Conservation (phyloP, 768 basidiomycete genomes). For the Pleurotus djamor region DNA sequence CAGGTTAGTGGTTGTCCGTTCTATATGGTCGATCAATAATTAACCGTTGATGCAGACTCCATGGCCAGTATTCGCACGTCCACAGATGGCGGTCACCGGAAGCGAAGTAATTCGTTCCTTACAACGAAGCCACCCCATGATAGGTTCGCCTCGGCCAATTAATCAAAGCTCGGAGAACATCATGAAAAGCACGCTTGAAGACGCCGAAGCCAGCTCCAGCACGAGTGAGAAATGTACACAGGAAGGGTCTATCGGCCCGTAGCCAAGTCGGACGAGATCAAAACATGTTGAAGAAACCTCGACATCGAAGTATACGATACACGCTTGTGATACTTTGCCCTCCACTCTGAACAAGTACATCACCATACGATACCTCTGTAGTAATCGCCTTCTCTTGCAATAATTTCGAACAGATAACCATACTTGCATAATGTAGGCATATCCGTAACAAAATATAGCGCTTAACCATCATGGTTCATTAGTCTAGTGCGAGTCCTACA, state of each 20-base stretch:
- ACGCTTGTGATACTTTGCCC: too few relatives aligned
- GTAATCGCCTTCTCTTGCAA: too few relatives aligned
- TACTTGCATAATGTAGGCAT: too few relatives aligned
- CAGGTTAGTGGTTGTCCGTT: not conserved
- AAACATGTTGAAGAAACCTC: too few relatives aligned
- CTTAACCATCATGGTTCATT: too few relatives aligned
- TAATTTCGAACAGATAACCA: too few relatives aligned
- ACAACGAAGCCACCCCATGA: not conserved
- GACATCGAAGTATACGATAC: too few relatives aligned
- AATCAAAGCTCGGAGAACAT: not conserved
- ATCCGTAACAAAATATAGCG: too few relatives aligned
- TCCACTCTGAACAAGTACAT: too few relatives aligned
- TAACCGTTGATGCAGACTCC: not conserved
- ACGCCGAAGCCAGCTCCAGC: not conserved
- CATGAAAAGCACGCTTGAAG: not conserved
- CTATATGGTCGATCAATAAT: not conserved
- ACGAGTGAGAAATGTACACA: not conserved
- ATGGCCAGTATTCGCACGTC: not conserved
- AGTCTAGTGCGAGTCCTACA: too few relatives aligned
- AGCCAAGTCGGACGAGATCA: not conserved
- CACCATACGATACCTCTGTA: too few relatives aligned
- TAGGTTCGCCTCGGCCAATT: not conserved
- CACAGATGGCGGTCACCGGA: not conserved
- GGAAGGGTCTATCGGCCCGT: not conserved
- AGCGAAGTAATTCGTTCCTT: not conserved